Evolutionary conservation across 345 rosid genomes (phyloP).

Genomic region (Eucalyptus pauciflora): DNA sequence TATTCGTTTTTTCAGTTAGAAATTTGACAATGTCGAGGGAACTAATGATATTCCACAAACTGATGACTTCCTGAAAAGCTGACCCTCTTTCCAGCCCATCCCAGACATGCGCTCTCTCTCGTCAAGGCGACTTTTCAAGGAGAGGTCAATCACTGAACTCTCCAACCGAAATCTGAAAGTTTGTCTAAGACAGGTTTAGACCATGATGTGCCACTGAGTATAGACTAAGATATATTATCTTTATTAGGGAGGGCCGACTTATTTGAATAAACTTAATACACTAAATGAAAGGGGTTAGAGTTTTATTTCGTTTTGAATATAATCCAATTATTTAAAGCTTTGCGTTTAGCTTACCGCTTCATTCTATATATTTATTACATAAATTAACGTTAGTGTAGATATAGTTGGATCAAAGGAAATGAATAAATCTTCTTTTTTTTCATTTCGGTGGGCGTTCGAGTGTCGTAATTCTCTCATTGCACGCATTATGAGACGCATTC

Average conservation of each 20-base stretch:
- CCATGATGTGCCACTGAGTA: neutral
- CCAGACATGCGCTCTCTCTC: conserved; percentile 12
- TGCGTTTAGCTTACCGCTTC: neutral
- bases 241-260: neutral
- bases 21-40: neutral
- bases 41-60: neutral
- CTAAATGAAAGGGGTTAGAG: neutral
- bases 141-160: conserved; percentile 12
- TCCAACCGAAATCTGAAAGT: neutral
- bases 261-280: neutral
- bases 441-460: neutral
- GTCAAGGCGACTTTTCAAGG: conserved; percentile 8
- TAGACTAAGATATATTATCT: neutral
- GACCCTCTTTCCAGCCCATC: conserved; percentile 47
- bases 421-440: neutral
- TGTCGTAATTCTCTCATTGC: neutral
- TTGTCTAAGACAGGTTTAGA: neutral
- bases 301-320: neutral
- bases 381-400: neutral
- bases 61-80: conserved; percentile 30
- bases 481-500: neutral
- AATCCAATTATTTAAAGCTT: neutral
- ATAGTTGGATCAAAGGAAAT: neutral
- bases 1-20: neutral
- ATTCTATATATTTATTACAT: neutral